Percentiles rank a stretch among this genome's conserved stretches.
These are phyloP conservation scores for Coemansia sp. DNA, from an alignment of 192 early-diverging fungal genomes.

Conservation along the genomic window DNA sequence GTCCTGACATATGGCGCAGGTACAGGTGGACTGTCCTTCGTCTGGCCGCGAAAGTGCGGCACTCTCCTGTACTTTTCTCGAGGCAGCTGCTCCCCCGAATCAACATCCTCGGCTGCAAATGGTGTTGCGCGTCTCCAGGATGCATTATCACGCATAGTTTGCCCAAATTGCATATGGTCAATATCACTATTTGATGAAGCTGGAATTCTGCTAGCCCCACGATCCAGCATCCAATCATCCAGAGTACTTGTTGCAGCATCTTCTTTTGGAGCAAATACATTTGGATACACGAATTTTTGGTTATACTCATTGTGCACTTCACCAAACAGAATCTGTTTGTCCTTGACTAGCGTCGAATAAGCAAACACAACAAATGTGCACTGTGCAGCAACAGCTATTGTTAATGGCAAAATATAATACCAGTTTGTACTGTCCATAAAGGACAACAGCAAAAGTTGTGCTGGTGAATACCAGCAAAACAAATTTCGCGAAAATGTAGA, in stretches of 20 bases:
- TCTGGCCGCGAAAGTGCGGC: background rate
- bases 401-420: conserved; percentile 58
- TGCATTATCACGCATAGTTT: background rate
- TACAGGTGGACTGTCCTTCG: background rate
- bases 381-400: conserved; percentile 54
- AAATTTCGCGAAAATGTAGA: conserved; percentile 48
- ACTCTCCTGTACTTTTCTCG: conserved; percentile 8
- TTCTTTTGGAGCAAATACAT: conserved; percentile 58
- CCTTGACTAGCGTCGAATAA: conserved; percentile 52
- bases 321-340: conserved; percentile 61
- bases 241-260: conserved; percentile 51
- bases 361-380: conserved; percentile 44
- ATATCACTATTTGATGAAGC: background rate
- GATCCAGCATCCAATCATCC: conserved; percentile 36
- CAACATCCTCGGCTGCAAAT: background rate
- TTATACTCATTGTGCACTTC: conserved; percentile 64
- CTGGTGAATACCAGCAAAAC: conserved; percentile 63
- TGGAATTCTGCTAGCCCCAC: conserved; percentile 1
- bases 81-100: background rate
- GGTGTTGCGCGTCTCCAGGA: conserved; percentile 9
- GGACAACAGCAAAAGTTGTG: conserved; percentile 58
- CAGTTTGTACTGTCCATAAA: conserved; percentile 57
- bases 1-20: conserved; percentile 12
- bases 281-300: conserved; percentile 61
- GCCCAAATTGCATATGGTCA: background rate